These are phyloP conservation scores for Porphyrellus cyaneotinctus DNA, from an alignment of 768 basidiomycete genomes.

Conservation along the genomic window DNA sequence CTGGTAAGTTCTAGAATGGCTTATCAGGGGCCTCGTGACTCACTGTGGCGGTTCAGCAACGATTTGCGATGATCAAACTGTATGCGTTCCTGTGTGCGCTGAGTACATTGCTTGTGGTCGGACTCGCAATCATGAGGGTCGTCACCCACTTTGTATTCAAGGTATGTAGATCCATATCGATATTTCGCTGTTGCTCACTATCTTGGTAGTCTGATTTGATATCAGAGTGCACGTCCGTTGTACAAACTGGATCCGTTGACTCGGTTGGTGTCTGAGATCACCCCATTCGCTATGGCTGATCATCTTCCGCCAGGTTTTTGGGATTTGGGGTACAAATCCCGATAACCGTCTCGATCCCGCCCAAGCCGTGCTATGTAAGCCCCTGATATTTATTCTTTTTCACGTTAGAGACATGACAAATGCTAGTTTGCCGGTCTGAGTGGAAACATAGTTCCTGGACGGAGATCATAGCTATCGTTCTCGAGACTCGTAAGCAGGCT, in stretches of 20 bases:
- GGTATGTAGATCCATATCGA: constrained; percentile 33
- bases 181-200: neutral
- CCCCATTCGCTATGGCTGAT: constrained; percentile 7
- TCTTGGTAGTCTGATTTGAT: constrained; percentile 52
- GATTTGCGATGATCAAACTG: constrained; percentile 45
- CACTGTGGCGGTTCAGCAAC: constrained; percentile 42
- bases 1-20: constrained; percentile 38
- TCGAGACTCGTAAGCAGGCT: constrained; percentile 49
- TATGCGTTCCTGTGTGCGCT: constrained; percentile 52
- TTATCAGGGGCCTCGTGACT: neutral
- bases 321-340: constrained; percentile 50
- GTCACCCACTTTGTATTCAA: constrained; percentile 68
- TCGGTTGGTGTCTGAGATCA: constrained; percentile 27
- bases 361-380: constrained; percentile 49
- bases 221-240: constrained; percentile 45
- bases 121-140: constrained; percentile 49
- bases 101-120: constrained; percentile 47
- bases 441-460: constrained; percentile 68
- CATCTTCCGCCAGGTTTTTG: constrained; percentile 36
- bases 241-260: constrained; percentile 30
- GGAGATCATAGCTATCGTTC: constrained; percentile 59
- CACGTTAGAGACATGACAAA: constrained; percentile 8
- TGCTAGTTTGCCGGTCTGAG: constrained; percentile 54
- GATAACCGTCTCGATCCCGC: constrained; percentile 25
- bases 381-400: neutral